These are phyloP conservation scores for Cytospora paraplurivora DNA, from an alignment of 2,329 filamentous ascomycete genomes.

Conservation along the genomic window DNA sequence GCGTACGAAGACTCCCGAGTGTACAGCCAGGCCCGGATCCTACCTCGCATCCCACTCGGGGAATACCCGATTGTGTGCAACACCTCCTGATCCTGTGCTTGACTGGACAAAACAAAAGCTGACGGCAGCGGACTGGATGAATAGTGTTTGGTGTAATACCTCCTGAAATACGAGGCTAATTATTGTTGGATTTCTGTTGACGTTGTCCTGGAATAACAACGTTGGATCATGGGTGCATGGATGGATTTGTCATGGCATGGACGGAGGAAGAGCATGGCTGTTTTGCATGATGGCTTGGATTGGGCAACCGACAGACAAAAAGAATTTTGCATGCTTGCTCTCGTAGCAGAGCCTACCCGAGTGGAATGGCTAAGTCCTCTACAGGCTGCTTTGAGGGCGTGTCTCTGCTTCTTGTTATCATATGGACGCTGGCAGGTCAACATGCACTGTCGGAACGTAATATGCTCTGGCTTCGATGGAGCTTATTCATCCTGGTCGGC, in stretches of 20 bases:
- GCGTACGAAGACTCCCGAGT: background rate
- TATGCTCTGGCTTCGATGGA: background rate
- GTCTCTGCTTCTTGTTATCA: background rate
- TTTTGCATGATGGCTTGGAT: background rate
- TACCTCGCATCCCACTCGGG: background rate
- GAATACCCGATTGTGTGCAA: background rate
- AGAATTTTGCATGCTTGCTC: background rate
- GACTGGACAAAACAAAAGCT: background rate
- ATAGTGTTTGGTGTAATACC: background rate
- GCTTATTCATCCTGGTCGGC: background rate
- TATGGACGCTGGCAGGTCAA: background rate
- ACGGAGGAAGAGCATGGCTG: background rate
- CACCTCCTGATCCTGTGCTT: background rate
- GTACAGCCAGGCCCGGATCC: background rate
- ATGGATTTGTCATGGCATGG: background rate
- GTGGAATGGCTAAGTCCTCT: background rate
- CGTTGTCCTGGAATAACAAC: background rate
- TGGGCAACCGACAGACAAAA: background rate
- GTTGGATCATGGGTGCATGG: background rate
- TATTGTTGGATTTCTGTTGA: conserved; percentile 11
- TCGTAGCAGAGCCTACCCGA: background rate
- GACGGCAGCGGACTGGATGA: background rate
- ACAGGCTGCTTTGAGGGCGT: background rate
- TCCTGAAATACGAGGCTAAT: conserved; percentile 10
- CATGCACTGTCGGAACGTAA: conserved; percentile 5